Evolutionary conservation across 148 eudicot genomes (phyloP).

Genomic region (Persicaria tinctoria): DNA sequence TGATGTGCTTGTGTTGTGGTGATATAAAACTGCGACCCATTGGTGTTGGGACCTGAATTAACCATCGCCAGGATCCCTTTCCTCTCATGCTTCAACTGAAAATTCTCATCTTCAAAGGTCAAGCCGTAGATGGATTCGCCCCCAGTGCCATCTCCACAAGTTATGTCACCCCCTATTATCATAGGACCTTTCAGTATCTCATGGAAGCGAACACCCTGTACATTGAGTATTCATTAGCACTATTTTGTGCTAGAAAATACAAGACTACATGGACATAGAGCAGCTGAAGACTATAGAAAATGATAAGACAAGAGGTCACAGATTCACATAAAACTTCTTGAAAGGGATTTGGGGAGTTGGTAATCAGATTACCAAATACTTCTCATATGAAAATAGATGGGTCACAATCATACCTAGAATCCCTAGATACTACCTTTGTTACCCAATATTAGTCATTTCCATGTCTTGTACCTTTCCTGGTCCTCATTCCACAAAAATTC

Average conservation of each 20-base stretch:
- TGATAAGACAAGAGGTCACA: not conserved
- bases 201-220: slow-evolving; percentile 48
- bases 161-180: slow-evolving; percentile 70
- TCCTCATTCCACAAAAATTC: no score
- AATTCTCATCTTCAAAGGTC: slow-evolving; percentile 77
- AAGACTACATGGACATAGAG: not conserved
- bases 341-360: no score
- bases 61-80: slow-evolving; percentile 89
- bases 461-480: no score
- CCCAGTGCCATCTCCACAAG: slow-evolving; percentile 37
- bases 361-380: no score
- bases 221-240: not conserved
- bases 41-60: slow-evolving; percentile 65
- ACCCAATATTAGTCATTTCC: no score
- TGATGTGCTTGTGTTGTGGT: slow-evolving; percentile 56
- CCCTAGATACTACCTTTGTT: rapidly evolving
- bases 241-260: not conserved
- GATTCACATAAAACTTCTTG: no score
- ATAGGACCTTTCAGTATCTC: slow-evolving; percentile 43
- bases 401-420: no score
- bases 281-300: no score
- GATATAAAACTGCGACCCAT: slow-evolving; percentile 73
- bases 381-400: no score
- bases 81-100: slow-evolving; percentile 58
- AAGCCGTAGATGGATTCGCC: slow-evolving; percentile 83